These are phyloP conservation scores for Spongospora subterranea DNA, from an alignment of 208 protist genomes.

Conservation along the genomic window DNA sequence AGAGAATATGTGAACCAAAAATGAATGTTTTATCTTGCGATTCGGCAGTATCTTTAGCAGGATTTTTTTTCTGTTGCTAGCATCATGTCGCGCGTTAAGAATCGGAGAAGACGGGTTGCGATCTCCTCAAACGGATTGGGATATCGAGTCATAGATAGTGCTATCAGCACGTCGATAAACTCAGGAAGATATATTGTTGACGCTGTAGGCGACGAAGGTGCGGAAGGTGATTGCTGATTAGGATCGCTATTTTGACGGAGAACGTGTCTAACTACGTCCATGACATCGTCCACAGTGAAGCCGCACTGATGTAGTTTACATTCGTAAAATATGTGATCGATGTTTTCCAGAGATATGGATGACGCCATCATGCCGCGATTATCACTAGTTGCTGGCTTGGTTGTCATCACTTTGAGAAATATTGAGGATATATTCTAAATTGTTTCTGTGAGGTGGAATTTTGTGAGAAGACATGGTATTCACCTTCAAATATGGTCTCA, in stretches of 20 bases:
- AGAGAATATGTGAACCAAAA: no score
- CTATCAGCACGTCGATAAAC: not conserved
- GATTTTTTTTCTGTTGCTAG: no score
- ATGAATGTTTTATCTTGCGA: no score
- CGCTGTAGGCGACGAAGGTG: no score
- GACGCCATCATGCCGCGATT: not conserved
- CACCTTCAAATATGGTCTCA: not conserved
- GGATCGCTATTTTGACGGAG: not conserved
- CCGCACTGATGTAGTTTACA: not conserved
- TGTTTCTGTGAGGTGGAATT: not conserved
- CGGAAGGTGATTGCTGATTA: no score
- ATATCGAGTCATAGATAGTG: not conserved
- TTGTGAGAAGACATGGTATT: not conserved
- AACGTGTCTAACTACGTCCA: not conserved
- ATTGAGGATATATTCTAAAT: not conserved
- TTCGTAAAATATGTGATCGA: not conserved
- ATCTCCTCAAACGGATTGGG: slow-evolving; percentile 25
- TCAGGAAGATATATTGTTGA: not conserved
- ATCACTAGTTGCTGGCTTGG: not conserved
- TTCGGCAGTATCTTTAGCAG: no score
- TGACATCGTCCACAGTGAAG: not conserved
- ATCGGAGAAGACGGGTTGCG: not conserved
- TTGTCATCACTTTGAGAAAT: not conserved
- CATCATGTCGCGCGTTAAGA: not conserved
- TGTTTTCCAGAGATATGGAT: slow-evolving; percentile 16